Conservation (phyloP, 2,329 filamentous ascomycete genomes). For the Acrocalymma vagum region DNA sequence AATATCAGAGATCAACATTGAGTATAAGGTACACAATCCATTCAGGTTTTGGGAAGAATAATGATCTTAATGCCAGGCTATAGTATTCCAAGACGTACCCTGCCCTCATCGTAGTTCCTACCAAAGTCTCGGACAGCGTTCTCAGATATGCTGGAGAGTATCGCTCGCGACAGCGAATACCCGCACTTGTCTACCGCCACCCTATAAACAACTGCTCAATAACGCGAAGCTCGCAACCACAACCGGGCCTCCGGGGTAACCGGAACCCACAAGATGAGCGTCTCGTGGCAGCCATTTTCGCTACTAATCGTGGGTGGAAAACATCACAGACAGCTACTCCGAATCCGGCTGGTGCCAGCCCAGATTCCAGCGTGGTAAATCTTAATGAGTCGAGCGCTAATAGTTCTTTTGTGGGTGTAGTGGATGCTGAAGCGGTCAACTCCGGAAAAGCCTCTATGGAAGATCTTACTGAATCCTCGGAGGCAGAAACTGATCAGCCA, state of each 20-base stretch:
- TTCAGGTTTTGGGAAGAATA: too few relatives aligned
- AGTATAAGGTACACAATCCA: slow-evolving; percentile 70
- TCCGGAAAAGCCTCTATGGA: slow-evolving; percentile 28
- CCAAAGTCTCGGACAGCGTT: slow-evolving; percentile 93
- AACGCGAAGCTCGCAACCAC: slow-evolving; percentile 90
- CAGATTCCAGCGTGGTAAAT: slow-evolving; percentile 44
- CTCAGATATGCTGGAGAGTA: slow-evolving; percentile 92
- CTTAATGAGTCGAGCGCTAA: slow-evolving; percentile 40
- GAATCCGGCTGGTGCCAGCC: slow-evolving; percentile 32
- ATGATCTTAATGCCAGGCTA: too few relatives aligned
- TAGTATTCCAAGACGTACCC: slow-evolving; percentile 93
- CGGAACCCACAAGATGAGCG: slow-evolving; percentile 96
- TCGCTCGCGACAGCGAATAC: slow-evolving; percentile 87
- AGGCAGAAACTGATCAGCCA: slow-evolving; percentile 43
- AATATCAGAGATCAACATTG: slow-evolving; percentile 86
- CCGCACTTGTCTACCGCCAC: slow-evolving; percentile 92
- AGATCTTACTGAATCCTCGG: slow-evolving; percentile 41
- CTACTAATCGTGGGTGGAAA: slow-evolving; percentile 61
- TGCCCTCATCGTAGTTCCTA: slow-evolving; percentile 81
- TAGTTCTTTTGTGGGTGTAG: slow-evolving; percentile 43
- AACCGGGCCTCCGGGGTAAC: slow-evolving; percentile 85
- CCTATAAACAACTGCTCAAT: slow-evolving; percentile 97
- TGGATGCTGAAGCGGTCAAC: slow-evolving; percentile 29
- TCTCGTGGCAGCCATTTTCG: slow-evolving; percentile 90
- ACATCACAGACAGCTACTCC: slow-evolving; percentile 32